Base-by-base conservation (phyloP, 2,329 filamentous ascomycete species). In the Colletotrichum liaoningense region DNA sequence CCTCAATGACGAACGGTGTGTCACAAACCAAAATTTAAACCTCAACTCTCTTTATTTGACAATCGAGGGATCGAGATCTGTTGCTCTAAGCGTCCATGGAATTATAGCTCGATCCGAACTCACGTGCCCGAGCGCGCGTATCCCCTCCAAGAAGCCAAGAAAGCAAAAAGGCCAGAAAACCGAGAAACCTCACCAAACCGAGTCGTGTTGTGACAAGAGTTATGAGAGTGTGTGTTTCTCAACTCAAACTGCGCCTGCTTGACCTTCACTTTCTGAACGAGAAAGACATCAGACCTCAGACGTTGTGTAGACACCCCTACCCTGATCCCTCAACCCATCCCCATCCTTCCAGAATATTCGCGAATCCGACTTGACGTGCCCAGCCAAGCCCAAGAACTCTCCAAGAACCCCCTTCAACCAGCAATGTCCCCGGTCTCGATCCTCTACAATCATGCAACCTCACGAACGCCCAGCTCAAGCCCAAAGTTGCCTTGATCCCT, bases 261-360 rank as follows among this genome's bases (percentile, higher is more conserved):
- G 26, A 28, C 26, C 5, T 49, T 7, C 42, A 49, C 12, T 16
- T 14, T 33, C 30, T 16, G 26, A 5, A 49, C 8, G 3, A 22
- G 8, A 7, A 11, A 49, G 42, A 49, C 19, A 26, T 42, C 26
- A 22, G 6, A 42, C 6, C 30, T 30, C 49, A n/a, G 30, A 9
- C 14, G 5, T 11, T 35, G 33, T 35, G 11, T 5, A n/a, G 42
- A 49, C 19, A n/a, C 42, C 42, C 42, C 42, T 49, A 16, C 19
- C 38, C 5, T 42, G 38, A 42, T 19, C 38, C 5, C 38, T 12
- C 33, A 35, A 5, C 33, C 19, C 19, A n/a, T 7, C 24, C 24
- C 24, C 12, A 22, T 24, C 28, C 16, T 72, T 68, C 63, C 35
- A 67, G 63, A 72, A 68, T 24, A 12, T 62, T 60, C 52, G 28